Percentiles rank a stretch among this genome's conserved stretches.
Evolutionary conservation across 2,329 filamentous ascomycete species (phyloP).

Genomic region (Rhinocladiella mackenziei): DNA sequence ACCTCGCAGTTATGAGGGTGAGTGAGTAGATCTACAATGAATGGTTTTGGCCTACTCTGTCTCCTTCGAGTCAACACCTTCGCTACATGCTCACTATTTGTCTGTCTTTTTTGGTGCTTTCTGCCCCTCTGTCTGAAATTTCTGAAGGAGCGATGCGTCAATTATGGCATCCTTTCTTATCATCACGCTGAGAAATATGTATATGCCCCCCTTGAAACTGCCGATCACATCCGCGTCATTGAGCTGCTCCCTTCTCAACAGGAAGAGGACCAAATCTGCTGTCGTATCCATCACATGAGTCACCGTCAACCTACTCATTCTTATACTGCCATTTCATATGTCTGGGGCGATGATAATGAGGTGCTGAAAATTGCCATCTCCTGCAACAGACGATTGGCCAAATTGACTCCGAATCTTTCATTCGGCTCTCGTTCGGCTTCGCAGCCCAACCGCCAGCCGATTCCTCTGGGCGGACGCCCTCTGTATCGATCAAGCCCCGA

Average conservation of each 20-base stretch:
- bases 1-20: too few species aligned
- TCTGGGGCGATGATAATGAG: slow-evolving; percentile 5
- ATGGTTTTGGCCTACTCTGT: too few species aligned
- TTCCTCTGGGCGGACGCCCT: slow-evolving; percentile 18
- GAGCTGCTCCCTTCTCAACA: slow-evolving; percentile 6
- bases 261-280: not conserved
- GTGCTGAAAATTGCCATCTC: not conserved
- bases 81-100: too few species aligned
- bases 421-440: slow-evolving; percentile 9
- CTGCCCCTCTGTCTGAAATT: too few species aligned
- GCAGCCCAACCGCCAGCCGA: not conserved
- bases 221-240: slow-evolving; percentile 9
- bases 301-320: not conserved
- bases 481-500: slow-evolving; percentile 17
- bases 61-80: too few species aligned
- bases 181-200: too few species aligned
- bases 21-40: too few species aligned
- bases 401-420: slow-evolving; percentile 11
- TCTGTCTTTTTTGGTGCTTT: too few species aligned
- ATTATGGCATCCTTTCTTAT: too few species aligned
- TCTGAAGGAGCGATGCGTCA: too few species aligned
- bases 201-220: not conserved
- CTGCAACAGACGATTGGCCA: slow-evolving; percentile 4
- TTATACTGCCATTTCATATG: slow-evolving; percentile 17
- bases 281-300: slow-evolving; percentile 5